These are phyloP conservation scores for Wickerhamomyces canadensis DNA, from an alignment of 805 yeast species.

Conservation along the genomic window DNA sequence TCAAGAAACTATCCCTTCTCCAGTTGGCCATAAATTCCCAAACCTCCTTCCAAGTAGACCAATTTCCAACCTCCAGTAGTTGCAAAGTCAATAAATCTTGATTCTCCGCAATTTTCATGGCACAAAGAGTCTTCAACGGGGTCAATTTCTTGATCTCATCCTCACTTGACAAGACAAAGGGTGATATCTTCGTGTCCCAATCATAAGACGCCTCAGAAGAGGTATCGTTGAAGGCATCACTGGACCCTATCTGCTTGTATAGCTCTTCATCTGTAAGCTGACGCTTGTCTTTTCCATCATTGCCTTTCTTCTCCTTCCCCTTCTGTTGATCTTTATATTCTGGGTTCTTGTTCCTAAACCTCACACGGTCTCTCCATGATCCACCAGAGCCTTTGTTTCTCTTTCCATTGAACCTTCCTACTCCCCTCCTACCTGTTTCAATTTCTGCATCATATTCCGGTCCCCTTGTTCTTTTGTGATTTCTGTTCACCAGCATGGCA, in stretches of 20 bases:
- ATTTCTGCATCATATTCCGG: too few species aligned
- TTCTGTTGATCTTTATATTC: conserved; percentile 1
- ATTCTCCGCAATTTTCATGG: conserved; percentile 23
- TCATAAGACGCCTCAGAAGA: conserved; percentile 13
- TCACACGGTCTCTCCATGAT: conserved; percentile 1
- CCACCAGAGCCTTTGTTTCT: too few species aligned
- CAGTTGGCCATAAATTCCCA: conserved; percentile 27
- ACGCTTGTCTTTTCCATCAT: neutral
- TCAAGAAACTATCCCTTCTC: conserved; percentile 26
- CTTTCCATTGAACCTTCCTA: too few species aligned
- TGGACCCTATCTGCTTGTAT: conserved; percentile 18
- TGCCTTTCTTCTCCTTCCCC: neutral
- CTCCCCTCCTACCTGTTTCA: too few species aligned
- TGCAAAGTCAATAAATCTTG: conserved; percentile 14
- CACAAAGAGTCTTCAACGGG: conserved; percentile 22
- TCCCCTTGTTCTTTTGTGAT: too few species aligned
- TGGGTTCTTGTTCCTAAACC: neutral
- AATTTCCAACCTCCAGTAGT: conserved; percentile 21
- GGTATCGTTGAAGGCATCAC: conserved; percentile 12
- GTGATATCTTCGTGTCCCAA: conserved; percentile 13
- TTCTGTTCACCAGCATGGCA: too few species aligned
- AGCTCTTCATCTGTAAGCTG: conserved; percentile 6
- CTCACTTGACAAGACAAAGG: conserved; percentile 1
- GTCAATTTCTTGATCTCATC: conserved; percentile 7
- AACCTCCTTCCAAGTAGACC: conserved; percentile 26